These are phyloP conservation scores for Phragmites australis DNA, from an alignment of 176 grass and related monocot genomes.

Conservation along the genomic window DNA sequence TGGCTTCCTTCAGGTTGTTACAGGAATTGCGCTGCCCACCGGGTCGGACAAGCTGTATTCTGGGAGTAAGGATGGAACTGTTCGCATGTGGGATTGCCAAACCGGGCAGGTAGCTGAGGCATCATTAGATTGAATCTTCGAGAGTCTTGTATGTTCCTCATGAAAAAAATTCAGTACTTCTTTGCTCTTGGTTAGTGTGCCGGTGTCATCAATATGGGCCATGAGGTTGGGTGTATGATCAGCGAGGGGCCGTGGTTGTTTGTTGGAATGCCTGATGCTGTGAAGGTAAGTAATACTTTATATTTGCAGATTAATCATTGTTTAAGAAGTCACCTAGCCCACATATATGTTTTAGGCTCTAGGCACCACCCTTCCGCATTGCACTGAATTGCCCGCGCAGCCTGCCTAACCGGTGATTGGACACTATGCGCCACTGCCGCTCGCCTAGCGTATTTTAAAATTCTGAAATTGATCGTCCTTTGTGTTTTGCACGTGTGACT, in stretches of 20 bases:
- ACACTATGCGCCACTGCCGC: neutral
- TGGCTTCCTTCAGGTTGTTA: constrained; percentile 55
- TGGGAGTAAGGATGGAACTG: constrained; percentile 80
- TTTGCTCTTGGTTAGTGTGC: constrained; percentile 67
- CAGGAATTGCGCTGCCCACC: constrained; percentile 68
- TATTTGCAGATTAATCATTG: neutral
- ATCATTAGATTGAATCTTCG: constrained; percentile 29
- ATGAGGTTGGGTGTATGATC: constrained; percentile 96
- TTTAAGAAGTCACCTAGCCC: neutral
- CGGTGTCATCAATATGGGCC: constrained; percentile 55
- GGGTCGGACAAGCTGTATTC: constrained; percentile 96
- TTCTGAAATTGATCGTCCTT: neutral
- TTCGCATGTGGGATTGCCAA: constrained; percentile 91
- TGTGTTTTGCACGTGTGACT: constrained; percentile 11
- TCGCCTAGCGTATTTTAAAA: neutral
- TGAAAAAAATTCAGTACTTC: constrained; percentile 35
- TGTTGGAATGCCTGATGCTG: constrained; percentile 73
- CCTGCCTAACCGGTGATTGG: neutral
- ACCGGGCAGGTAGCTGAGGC: constrained; percentile 82
- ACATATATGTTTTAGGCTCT: neutral
- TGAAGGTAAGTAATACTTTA: constrained; percentile 60
- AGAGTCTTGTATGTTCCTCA: constrained; percentile 20
- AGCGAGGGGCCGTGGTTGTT: constrained; percentile 92
- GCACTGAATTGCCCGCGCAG: neutral
- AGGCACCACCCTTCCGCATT: neutral